Evolutionary conservation across 108 stramenopile species (phyloP).

Genomic region (Thalassiosira profunda): DNA sequence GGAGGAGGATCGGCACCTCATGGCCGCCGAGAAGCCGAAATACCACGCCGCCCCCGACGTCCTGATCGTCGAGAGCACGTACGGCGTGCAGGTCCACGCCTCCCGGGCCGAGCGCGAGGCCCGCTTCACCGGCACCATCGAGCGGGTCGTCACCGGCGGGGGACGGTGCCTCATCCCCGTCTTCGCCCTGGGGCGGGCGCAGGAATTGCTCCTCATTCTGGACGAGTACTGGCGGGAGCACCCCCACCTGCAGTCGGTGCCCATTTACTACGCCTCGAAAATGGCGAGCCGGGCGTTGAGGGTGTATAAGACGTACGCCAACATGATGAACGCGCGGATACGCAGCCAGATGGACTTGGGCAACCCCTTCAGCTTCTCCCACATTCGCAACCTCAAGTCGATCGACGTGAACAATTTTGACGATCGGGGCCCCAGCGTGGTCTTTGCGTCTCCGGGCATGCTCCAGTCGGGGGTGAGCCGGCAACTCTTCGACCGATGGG

Average conservation of each 20-base stretch:
- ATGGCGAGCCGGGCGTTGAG: constrained; percentile 93
- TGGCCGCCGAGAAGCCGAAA: constrained; percentile 96
- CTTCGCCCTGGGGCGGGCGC: constrained; percentile 97
- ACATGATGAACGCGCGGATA: constrained; percentile 98
- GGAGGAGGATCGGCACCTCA: constrained; percentile 98
- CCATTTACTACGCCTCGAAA: constrained; percentile 96
- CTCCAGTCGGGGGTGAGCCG: constrained; percentile 96
- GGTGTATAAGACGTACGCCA: constrained; percentile 98
- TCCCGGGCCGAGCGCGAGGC: constrained; percentile 93
- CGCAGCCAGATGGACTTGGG: constrained; percentile 93
- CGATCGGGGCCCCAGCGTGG: constrained; percentile 94
- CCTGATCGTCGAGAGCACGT: constrained; percentile 96
- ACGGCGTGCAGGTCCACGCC: constrained; percentile 96
- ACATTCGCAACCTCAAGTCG: constrained; percentile 89
- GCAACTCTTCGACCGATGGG: constrained; percentile 98
- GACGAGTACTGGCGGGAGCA: constrained; percentile 99
- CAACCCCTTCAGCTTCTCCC: constrained; percentile 94
- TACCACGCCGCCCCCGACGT: constrained; percentile 87
- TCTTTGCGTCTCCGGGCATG: constrained; percentile 99
- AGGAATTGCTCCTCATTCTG: constrained; percentile 97
- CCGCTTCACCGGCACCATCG: constrained; percentile 92
- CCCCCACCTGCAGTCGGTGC: constrained; percentile 94
- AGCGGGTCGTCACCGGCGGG: constrained; percentile 87
- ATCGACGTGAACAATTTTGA: constrained; percentile 93
- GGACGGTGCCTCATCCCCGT: constrained; percentile 98